Evolutionary conservation across 78 protist genomes (phyloP).

Genomic region (Tieghemostelium lacteum): DNA sequence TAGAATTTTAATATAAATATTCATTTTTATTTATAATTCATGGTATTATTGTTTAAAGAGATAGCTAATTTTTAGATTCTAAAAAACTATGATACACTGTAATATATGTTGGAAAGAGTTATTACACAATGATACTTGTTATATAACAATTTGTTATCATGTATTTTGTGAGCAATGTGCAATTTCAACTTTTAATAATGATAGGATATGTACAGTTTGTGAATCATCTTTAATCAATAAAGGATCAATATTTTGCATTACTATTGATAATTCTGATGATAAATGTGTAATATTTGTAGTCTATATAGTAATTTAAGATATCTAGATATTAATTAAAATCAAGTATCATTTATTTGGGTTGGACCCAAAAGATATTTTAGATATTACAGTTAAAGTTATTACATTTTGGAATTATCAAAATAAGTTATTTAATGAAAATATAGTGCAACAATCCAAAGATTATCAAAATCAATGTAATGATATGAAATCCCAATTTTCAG

Average conservation of each 20-base stretch:
- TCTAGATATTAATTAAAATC: neutral
- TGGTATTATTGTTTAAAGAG: too few species aligned
- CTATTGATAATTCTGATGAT: constrained; percentile 19
- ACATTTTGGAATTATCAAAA: constrained; percentile 52
- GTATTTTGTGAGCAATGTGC: constrained; percentile 42
- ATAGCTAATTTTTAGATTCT: neutral
- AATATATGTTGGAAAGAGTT: constrained; percentile 67
- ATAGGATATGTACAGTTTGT: constrained; percentile 56
- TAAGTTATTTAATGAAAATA: constrained; percentile 2
- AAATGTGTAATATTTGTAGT: constrained; percentile 7
- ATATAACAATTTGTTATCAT: constrained; percentile 51
- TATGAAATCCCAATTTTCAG: neutral
- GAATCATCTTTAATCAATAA: constrained; percentile 8
- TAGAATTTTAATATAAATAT: too few species aligned
- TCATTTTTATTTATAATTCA: too few species aligned
- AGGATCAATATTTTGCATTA: constrained; percentile 33
- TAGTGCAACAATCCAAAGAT: neutral
- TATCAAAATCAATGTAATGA: neutral
- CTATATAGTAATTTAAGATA: neutral
- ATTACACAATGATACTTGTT: constrained; percentile 13
- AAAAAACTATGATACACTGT: constrained; percentile 22
- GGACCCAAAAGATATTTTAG: constrained; percentile 27
- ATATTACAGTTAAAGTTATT: constrained; percentile 30
- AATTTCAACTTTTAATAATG: neutral
- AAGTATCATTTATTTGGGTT: constrained; percentile 38